A percentile compares a stretch with the other conserved stretches of the same genome.
Conservation (phyloP, 257 asterid genomes). For the Salvia hispanica region DNA sequence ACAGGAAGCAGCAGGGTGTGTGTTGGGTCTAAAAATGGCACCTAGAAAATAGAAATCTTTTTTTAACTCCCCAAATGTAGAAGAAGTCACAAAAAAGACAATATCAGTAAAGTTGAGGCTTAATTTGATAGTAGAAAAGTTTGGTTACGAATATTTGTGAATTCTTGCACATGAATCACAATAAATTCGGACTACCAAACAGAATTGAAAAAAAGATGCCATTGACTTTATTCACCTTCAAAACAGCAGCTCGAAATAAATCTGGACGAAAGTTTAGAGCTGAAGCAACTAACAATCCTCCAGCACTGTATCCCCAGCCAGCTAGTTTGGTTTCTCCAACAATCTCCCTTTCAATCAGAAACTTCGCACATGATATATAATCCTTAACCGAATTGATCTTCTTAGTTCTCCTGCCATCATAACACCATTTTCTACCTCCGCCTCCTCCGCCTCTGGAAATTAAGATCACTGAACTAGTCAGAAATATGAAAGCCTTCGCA, state of each 20-base stretch:
- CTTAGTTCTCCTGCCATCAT: conserved; percentile 72
- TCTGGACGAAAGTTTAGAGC: conserved; percentile 77
- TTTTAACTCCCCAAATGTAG: conserved; percentile 43
- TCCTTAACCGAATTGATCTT: conserved; percentile 75
- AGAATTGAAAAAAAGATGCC: neutral
- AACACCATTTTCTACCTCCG: conserved; percentile 71
- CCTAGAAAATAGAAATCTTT: conserved; percentile 43
- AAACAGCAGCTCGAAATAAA: conserved; percentile 83
- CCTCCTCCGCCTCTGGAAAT: conserved; percentile 96
- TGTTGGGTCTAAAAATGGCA: conserved; percentile 87
- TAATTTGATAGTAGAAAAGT: conserved; percentile 6
- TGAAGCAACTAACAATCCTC: conserved; percentile 91
- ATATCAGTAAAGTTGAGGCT: neutral
- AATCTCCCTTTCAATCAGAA: conserved; percentile 63
- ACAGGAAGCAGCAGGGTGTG: conserved; percentile 79
- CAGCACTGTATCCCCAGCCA: conserved; percentile 99
- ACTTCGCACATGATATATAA: conserved; percentile 81
- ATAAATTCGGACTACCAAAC: neutral
- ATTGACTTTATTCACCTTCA: conserved; percentile 57
- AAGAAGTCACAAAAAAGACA: neutral
- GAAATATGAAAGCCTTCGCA: conserved; percentile 9
- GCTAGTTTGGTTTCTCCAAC: conserved; percentile 82
- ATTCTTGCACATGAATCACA: conserved; percentile 19
- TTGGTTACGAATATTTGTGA: neutral
- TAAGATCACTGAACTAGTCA: conserved; percentile 33